phyloP scores from a whole-genome alignment of 2,329 filamentous ascomycete species.

The Trichoderma koningii region DNA sequence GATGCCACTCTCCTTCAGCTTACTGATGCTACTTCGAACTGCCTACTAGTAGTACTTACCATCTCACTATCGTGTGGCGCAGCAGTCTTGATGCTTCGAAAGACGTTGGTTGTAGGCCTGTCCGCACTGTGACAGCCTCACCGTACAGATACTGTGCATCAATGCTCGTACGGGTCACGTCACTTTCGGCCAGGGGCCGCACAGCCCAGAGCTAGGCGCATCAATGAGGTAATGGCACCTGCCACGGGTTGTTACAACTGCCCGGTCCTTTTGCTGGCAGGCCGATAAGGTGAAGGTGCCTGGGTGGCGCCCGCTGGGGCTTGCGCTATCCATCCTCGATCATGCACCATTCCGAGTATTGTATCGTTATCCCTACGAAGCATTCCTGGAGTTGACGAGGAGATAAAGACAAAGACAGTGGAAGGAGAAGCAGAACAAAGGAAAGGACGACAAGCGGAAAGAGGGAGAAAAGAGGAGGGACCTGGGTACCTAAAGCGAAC shows the following conservation, averaged over 20 bases:
- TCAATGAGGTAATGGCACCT: slow-evolving; percentile 19
- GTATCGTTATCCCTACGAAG: not conserved
- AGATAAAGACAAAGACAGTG: not conserved
- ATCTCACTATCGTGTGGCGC: too few species aligned
- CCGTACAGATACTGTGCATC: not conserved
- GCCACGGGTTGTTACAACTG: too few species aligned
- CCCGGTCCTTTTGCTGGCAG: not conserved
- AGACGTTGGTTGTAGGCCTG: too few species aligned
- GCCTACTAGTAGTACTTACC: too few species aligned
- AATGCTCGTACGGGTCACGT: slow-evolving; percentile 5
- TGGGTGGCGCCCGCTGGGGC: slow-evolving; percentile 15
- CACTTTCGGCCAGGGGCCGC: slow-evolving; percentile 20
- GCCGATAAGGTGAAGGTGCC: slow-evolving; percentile 21
- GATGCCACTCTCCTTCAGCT: too few species aligned
- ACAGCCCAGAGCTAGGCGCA: slow-evolving; percentile 11
- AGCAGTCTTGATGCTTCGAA: too few species aligned
- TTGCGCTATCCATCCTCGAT: slow-evolving; percentile 9
- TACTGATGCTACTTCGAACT: too few species aligned
- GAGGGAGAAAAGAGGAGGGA: not conserved
- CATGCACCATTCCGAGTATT: not conserved
- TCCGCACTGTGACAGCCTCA: not conserved
- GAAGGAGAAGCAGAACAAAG: not conserved
- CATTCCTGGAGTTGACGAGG: not conserved
- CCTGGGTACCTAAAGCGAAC: too few species aligned
- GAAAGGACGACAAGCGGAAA: not conserved